A percentile compares a stretch with the other conserved stretches of the same genome.
These are phyloP conservation scores for Saccharomyces pastorianus DNA, from an alignment of 1,139 yeast genomes.

Conservation along the genomic window DNA sequence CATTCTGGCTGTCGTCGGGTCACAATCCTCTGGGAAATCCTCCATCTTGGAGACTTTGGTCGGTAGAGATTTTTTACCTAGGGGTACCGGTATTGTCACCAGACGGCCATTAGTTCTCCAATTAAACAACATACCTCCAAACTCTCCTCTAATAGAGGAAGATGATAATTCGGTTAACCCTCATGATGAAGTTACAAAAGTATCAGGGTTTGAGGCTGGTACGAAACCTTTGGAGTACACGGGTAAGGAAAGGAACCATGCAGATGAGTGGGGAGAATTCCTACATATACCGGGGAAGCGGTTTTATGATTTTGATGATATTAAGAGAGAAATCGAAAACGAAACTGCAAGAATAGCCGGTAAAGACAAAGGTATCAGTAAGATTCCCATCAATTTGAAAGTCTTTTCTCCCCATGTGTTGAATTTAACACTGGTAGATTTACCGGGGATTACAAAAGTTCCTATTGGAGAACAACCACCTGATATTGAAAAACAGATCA, in stretches of 20 bases:
- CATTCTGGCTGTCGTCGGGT: constrained; percentile 67
- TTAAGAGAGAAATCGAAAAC: constrained; percentile 76
- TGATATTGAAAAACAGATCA: constrained; percentile 89
- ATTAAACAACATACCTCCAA: constrained; percentile 51
- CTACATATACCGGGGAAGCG: constrained; percentile 79
- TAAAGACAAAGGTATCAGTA: constrained; percentile 84
- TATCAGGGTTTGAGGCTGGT: constrained; percentile 7
- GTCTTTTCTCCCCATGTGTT: constrained; percentile 83
- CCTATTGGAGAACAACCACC: constrained; percentile 98
- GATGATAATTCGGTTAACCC: constrained; percentile 11
- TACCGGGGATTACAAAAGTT: constrained; percentile 93
- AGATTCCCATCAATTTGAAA: constrained; percentile 86
- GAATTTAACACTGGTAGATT: constrained; percentile 83
- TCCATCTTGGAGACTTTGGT: constrained; percentile 72
- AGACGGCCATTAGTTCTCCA: constrained; percentile 71
- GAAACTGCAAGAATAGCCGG: constrained; percentile 96
- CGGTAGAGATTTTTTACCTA: constrained; percentile 70
- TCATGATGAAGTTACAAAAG: constrained; percentile 10
- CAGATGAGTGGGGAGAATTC: constrained; percentile 87
- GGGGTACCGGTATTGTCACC: constrained; percentile 78
- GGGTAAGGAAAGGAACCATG: constrained; percentile 7
- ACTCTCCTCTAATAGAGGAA: constrained; percentile 40
- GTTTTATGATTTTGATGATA: constrained; percentile 73
- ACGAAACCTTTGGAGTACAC: constrained; percentile 3
- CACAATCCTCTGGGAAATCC: constrained; percentile 74